A percentile compares a stretch with the other conserved stretches of the same genome.
These are phyloP conservation scores for Salmacisia buchloeana DNA, from an alignment of 1,284 basidiomycete genomes.

Conservation along the genomic window DNA sequence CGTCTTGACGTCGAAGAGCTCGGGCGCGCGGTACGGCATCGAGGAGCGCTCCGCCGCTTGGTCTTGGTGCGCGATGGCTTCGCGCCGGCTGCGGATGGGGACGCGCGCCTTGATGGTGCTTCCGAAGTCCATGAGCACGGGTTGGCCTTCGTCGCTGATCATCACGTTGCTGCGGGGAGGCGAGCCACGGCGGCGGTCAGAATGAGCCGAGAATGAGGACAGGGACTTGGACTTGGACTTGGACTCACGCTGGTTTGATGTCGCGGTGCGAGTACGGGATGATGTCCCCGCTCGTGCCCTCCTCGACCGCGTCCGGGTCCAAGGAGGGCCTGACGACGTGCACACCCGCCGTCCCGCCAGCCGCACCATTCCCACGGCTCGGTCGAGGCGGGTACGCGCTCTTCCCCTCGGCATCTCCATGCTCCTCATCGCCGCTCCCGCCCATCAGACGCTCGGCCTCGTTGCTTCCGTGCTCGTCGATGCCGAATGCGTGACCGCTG, in stretches of 20 bases:
- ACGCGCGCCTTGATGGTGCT: slow-evolving; percentile 76
- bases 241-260: slow-evolving; percentile 84
- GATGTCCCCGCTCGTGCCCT: slow-evolving; percentile 24
- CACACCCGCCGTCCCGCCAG: background rate
- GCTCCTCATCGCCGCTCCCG: slow-evolving; percentile 52
- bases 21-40: slow-evolving; percentile 51
- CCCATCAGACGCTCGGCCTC: slow-evolving; percentile 28
- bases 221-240: background rate
- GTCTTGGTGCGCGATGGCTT: slow-evolving; percentile 58
- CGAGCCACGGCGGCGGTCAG: background rate
- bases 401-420: slow-evolving; percentile 47
- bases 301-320: slow-evolving; percentile 53
- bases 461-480: background rate
- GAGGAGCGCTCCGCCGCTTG: slow-evolving; percentile 45
- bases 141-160: slow-evolving; percentile 78
- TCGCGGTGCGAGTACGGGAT: slow-evolving; percentile 93
- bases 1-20: slow-evolving; percentile 50
- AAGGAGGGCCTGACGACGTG: slow-evolving; percentile 8
- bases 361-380: background rate
- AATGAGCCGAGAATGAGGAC: background rate
- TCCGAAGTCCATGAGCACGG: slow-evolving; percentile 96
- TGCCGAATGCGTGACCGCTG: background rate
- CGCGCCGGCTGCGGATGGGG: slow-evolving; percentile 69
- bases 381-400: slow-evolving; percentile 32
- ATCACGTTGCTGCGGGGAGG: slow-evolving; percentile 66